phyloP scores from a whole-genome alignment of 345 rosid genomes.

The Eucalyptus pauciflora region DNA sequence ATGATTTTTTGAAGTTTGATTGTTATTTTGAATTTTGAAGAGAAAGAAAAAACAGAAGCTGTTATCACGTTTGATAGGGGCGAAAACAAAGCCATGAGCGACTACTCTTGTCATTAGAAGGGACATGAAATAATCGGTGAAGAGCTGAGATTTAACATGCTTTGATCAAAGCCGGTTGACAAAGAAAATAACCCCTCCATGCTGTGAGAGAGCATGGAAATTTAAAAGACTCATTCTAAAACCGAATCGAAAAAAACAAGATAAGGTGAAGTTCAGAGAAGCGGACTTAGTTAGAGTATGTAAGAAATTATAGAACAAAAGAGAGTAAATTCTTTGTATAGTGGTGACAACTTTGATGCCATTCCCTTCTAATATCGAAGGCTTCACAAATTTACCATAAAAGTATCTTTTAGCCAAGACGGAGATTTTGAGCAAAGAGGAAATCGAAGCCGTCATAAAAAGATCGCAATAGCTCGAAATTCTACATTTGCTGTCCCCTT shows the following conservation, averaged over 20 bases:
- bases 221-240: rapidly evolving
- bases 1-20: no score
- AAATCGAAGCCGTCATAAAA: no score
- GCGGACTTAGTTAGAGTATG: neutral
- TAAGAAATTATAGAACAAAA: neutral
- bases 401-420: rapidly evolving
- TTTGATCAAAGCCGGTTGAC: neutral
- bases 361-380: neutral
- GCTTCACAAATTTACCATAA: no score
- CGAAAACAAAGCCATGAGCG: neutral
- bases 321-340: rapidly evolving
- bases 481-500: neutral
- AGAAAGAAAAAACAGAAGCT: no score
- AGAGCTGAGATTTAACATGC: neutral
- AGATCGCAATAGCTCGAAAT: neutral
- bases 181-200: no score
- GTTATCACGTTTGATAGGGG: no score
- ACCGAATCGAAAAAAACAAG: no score
- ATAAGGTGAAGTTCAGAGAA: no score
- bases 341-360: rapidly evolving
- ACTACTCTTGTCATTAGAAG: neutral
- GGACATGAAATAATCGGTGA: neutral
- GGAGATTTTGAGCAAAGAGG: neutral
- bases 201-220: neutral
- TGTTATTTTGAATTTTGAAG: no score